A percentile compares a stretch with the other conserved stretches of the same genome.
These are phyloP conservation scores for Aaosphaeria arxii DNA, from an alignment of 2,329 filamentous ascomycete species.

Conservation along the genomic window DNA sequence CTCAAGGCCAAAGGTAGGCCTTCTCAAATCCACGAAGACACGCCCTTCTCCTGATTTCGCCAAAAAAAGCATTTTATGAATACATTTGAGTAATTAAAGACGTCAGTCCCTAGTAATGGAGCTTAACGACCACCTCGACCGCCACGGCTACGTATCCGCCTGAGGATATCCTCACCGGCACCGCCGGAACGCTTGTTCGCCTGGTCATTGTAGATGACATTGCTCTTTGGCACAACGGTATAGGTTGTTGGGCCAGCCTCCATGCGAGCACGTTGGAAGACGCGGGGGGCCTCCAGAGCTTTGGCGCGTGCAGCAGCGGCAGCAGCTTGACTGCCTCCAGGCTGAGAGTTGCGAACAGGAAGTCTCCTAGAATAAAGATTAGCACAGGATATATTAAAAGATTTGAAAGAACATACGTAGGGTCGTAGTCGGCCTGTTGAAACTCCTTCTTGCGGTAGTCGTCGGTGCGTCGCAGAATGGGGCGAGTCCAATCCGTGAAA, in stretches of 20 bases:
- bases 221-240: slow-evolving; percentile 61
- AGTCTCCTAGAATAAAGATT: slow-evolving; percentile 21
- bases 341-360: slow-evolving; percentile 18
- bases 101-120: no score
- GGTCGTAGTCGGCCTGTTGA: slow-evolving; percentile 58
- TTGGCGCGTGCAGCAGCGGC: slow-evolving; percentile 41
- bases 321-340: slow-evolving; percentile 31
- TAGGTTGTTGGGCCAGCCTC: slow-evolving; percentile 60
- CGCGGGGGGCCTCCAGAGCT: slow-evolving; percentile 51
- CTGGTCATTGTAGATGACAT: slow-evolving; percentile 35
- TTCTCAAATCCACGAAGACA: no score
- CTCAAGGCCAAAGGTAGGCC: no score
- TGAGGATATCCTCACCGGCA: slow-evolving; percentile 21
- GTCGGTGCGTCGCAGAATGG: slow-evolving; percentile 88
- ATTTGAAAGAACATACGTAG: slow-evolving; percentile 40
- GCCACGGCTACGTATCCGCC: slow-evolving; percentile 23
- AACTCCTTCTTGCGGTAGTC: slow-evolving; percentile 89
- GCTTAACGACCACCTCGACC: slow-evolving; percentile 15
- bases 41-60: no score
- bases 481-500: slow-evolving; percentile 93
- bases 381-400: neutral
- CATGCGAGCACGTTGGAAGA: slow-evolving; percentile 58
- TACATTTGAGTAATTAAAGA: no score
- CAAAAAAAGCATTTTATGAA: no score
- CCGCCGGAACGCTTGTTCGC: slow-evolving; percentile 21